Evolutionary conservation across 2,329 filamentous ascomycete genomes (phyloP).

Genomic region (Monosporascus cannonballus): DNA sequence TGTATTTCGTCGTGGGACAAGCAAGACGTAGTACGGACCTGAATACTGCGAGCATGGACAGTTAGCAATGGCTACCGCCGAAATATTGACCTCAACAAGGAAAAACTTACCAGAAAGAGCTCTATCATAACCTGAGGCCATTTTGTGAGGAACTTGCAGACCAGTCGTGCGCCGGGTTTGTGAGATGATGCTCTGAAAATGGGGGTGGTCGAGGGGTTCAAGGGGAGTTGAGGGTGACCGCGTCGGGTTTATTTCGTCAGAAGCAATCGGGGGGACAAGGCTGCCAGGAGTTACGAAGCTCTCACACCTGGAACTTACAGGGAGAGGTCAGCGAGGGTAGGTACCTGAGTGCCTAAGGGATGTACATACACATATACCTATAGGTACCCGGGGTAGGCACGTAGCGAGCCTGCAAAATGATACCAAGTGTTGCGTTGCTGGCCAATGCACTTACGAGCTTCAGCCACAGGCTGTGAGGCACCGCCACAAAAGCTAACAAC

Average conservation of each 20-base stretch:
- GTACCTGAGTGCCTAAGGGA: no score
- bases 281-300: constrained; percentile 25
- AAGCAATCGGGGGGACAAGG: constrained; percentile 10
- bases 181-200: constrained; percentile 5
- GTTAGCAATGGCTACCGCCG: constrained; percentile 34
- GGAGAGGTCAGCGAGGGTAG: no score
- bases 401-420: no score
- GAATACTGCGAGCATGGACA: constrained; percentile 59
- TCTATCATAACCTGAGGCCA: constrained; percentile 98
- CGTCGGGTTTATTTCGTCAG: neutral
- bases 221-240: constrained; percentile 2
- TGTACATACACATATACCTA: no score
- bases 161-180: constrained; percentile 3
- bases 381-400: no score
- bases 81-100: neutral
- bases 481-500: no score
- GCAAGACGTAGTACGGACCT: constrained; percentile 47
- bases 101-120: constrained; percentile 82
- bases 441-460: no score
- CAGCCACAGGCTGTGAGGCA: no score
- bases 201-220: constrained; percentile 1
- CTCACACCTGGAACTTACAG: neutral
- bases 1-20: constrained; percentile 2
- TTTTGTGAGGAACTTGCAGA: constrained; percentile 20
- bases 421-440: no score